Evolutionary conservation across 2,329 filamentous ascomycete genomes (phyloP), one percentile per base, ranked within the genome.

Genomic region (Ceratocystiopsis brevicomis): DNA sequence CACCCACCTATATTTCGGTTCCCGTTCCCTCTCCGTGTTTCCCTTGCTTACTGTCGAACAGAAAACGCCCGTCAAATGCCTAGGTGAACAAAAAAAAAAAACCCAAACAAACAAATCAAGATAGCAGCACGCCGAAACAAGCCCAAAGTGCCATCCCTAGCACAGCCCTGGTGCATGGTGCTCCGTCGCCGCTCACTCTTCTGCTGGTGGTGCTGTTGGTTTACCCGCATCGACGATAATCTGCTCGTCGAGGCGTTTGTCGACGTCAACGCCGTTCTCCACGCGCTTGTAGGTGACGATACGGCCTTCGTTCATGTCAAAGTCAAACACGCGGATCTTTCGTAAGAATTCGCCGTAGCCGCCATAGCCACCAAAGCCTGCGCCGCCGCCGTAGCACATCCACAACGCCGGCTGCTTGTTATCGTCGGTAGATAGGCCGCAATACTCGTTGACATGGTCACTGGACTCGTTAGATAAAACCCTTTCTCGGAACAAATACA

Each of bases 401-500:
- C 90, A 98, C 3, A 96, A 64, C 30, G 79, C 72, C 0, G 81
- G 78, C n/a, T 66, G 60, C 18, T 63, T 63, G 30, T 66, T 59
- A 37, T 70, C 61, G 42, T 71, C 60, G 4, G 65, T 59, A 1
- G 71, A 76, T 10, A 95, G 69, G 49, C 82, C 78, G 59, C 90
- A 98, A 59, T 95, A 96, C 56, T 98, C 90, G 57, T 98, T 98
- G 50, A 81, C 88, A 56, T 98, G 90, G 56, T 98, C 90, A 57
- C 78, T 82, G 39, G 33, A 40, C 25, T 30, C 10, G 25, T 30
- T 30, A 30, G 25, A 30, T 2, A 30, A 30, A 30, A 30, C 4
- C 19, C 6, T 6, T 21, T 6, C 19, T 21, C 19, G 5, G 10
- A 30, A 30, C 8, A 30, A 30, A 30, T 6, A 30, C 6, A 8